Base-by-base conservation (phyloP, 768 basidiomycete species). In the Suillus fuscotomentosus region DNA sequence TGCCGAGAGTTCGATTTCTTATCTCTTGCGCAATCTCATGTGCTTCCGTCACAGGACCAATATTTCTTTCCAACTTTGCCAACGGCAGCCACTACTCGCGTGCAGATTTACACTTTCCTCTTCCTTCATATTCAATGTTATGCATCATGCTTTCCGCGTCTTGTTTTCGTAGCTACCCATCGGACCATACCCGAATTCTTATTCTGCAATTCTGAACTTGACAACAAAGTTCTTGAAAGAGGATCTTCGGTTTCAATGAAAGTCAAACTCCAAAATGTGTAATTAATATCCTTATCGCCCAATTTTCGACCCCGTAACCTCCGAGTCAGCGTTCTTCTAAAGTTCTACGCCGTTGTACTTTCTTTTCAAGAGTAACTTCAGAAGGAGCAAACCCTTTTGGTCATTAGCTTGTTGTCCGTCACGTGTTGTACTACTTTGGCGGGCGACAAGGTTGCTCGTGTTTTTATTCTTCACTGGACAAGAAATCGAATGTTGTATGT, bases 341-440 rank as follows among this genome's bases (percentile, higher is more conserved):
- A 31, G 31, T 61, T 54, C 47, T 13, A 27, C 5, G 60, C 51
- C 47, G 43, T 59, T 64, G 42, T 64, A n/a, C 27, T 50, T 62
- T 15, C 54, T 9, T 31, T 14, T 39, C 31, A 60, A 62, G 51
- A n/a, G 13, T n/a, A 36, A 36, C n/a, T n/a, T n/a, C 31, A 11
- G 14, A 15, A 45, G 39, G 36, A 27, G 5, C 14, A 17, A 2
- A 24, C 48, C 20, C 3, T 61, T 61, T 59, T 24, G 54, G 69
- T 27, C 50, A 48, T 62, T 63, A 36, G 34, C 42, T 73, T 73
- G 65, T 72, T 60, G 62, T 31, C 48, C 41, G 34, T 39, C 61
- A 43, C 56, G 34, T 22, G 41, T n/a, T 24, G 53, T 11, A 53
- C 27, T 2, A 38, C 48, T 13, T 50, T 50, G n/a, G n/a, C 5